Base-by-base conservation (phyloP, 1,284 basidiomycete species). In the Irpex rosettiformis region DNA sequence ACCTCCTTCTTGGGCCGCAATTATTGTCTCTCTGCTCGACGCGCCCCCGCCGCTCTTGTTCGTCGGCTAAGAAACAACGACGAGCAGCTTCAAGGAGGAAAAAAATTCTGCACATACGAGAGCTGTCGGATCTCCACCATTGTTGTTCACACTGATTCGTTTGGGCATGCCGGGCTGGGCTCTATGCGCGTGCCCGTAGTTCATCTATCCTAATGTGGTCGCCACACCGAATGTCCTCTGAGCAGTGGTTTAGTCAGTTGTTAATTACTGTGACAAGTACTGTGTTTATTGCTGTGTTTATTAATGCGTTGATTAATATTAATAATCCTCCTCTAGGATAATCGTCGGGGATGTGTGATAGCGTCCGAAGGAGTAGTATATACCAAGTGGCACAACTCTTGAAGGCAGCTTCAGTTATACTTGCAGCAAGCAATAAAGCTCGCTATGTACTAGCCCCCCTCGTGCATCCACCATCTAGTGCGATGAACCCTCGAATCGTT, bases 181-280 rank as follows among this genome's bases (percentile, higher is more conserved):
- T 24, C 13, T 10, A 10, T 11, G 48, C 48, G 30, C 48, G 48
- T 25, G 10, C 48, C 13, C 21, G 48, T 24, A 8, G n/a, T 49
- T 49, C 48, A 49, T 49, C 48, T 49, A 49, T 49, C 48, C 27
- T 25, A 25, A 49, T 49, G 22, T 28, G 27, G 48, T 25, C 48
- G 48, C 27, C 7, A 27, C 24, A 16, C 13, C 24, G 21, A n/a
- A 49, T 27, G 8, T 49, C 48, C 22, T 47, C 18, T 4, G 7
- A 18, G 8, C 22, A 33, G n/a, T n/a, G n/a, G n/a, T n/a, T n/a
- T n/a, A n/a, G n/a, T n/a, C n/a, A n/a, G n/a, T n/a, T n/a, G n/a
- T n/a, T n/a, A n/a, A n/a, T n/a, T n/a, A n/a, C n/a, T n/a, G n/a
- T n/a, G 2, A 33, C 2, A 8, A 47, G 43, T 47, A 7, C 43